Conservation (phyloP, 1,284 basidiomycete genomes). For the Gomphus bonarii region DNA sequence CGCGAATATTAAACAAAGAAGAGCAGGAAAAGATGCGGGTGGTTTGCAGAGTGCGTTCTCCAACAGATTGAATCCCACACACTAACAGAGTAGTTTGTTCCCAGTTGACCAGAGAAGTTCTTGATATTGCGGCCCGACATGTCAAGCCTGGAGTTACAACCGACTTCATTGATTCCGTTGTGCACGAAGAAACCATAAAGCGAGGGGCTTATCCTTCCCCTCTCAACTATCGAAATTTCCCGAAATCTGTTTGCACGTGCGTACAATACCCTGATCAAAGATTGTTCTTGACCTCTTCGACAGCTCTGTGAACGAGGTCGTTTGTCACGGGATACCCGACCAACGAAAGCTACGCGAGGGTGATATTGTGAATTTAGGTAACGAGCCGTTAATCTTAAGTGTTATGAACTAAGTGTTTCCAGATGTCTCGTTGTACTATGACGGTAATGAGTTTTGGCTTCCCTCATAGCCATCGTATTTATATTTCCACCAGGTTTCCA, state of each 20-base stretch:
- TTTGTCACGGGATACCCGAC: slow-evolving; percentile 96
- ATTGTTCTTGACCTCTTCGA: neutral
- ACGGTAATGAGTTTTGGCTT: slow-evolving; percentile 34
- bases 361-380: slow-evolving; percentile 90
- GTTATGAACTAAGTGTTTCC: slow-evolving; percentile 3
- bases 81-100: slow-evolving; percentile 7
- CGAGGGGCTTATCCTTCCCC: slow-evolving; percentile 91
- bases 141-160: slow-evolving; percentile 90
- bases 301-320: slow-evolving; percentile 89
- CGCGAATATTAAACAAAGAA: slow-evolving; percentile 49
- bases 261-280: slow-evolving; percentile 20
- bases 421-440: slow-evolving; percentile 61
- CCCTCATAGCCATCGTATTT: neutral
- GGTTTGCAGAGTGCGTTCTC: slow-evolving; percentile 55
- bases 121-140: slow-evolving; percentile 82
- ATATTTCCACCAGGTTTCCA: slow-evolving; percentile 60
- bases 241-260: slow-evolving; percentile 94
- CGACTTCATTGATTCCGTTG: slow-evolving; percentile 89
- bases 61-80: neutral
- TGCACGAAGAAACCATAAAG: slow-evolving; percentile 91
- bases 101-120: slow-evolving; percentile 82
- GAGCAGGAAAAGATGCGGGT: slow-evolving; percentile 75
- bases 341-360: slow-evolving; percentile 78
- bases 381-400: slow-evolving; percentile 15
- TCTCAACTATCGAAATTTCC: slow-evolving; percentile 86